A percentile compares a stretch with the other conserved stretches of the same genome.
phyloP scores from a whole-genome alignment of 192 early-diverging fungal genomes.

The Podila minutissima region DNA sequence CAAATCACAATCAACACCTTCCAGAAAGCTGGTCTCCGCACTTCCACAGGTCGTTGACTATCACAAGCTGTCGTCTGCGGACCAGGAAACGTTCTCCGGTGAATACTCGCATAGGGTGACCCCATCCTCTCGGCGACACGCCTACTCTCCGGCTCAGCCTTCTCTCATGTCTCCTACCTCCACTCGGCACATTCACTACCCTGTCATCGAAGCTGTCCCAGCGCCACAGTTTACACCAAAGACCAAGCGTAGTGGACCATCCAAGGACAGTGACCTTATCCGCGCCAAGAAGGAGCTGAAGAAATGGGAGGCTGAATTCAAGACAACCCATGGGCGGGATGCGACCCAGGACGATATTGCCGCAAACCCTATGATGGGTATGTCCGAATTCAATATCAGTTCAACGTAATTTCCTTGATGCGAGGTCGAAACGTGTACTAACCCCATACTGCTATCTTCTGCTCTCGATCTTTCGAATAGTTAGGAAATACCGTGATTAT shows the following conservation, averaged over 20 bases:
- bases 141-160: background rate
- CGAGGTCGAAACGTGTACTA: background rate
- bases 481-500: background rate
- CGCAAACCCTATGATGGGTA: constrained; percentile 34
- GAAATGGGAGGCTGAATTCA: constrained; percentile 36
- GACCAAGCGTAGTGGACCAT: background rate
- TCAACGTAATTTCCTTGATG: too few species aligned
- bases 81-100: background rate
- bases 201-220: background rate
- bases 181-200: background rate
- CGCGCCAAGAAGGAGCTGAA: constrained; percentile 30
- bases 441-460: background rate
- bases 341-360: constrained; percentile 46
- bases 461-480: background rate
- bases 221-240: background rate
- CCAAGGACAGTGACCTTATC: constrained; percentile 18
- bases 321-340: constrained; percentile 13
- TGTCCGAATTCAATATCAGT: too few species aligned
- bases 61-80: background rate
- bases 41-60: background rate
- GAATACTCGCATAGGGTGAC: background rate
- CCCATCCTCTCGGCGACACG: background rate
- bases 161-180: constrained; percentile 4
- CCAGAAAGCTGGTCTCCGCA: background rate
- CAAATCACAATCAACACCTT: background rate